Conservation (phyloP, 1,139 yeast species). For the Candida sojae region DNA sequence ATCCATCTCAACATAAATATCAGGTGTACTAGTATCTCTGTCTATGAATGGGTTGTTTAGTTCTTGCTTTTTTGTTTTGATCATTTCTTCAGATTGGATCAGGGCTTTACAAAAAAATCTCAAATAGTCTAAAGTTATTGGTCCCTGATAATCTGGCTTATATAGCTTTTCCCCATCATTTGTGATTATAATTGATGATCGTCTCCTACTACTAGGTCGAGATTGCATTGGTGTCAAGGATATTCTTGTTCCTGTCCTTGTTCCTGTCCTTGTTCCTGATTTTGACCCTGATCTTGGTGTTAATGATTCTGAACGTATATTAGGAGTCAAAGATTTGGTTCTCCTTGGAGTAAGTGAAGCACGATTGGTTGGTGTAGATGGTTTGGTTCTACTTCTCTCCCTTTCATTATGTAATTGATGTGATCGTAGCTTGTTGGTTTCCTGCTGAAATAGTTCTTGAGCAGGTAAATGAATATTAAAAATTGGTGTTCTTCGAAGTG, state of each 20-base stretch:
- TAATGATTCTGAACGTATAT: neutral
- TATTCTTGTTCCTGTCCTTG: neutral
- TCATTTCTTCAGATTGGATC: slow-evolving; percentile 7
- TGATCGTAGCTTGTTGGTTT: slow-evolving; percentile 3
- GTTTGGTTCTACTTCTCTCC: slow-evolving; percentile 3
- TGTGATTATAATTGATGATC: slow-evolving; percentile 18
- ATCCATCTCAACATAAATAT: neutral
- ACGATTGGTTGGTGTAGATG: slow-evolving; percentile 4
- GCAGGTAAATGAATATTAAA: slow-evolving; percentile 9
- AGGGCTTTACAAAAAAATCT: slow-evolving; percentile 37
- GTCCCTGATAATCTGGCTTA: slow-evolving; percentile 38
- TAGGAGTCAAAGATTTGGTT: neutral
- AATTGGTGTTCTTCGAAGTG: slow-evolving; percentile 1
- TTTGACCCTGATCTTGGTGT: neutral
- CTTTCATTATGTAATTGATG: neutral
- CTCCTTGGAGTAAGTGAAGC: neutral
- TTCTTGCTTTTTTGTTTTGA: slow-evolving; percentile 17
- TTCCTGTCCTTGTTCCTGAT: no score
- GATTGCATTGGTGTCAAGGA: slow-evolving; percentile 5
- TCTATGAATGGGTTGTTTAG: slow-evolving; percentile 1
- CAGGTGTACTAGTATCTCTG: neutral
- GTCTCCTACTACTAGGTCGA: slow-evolving; percentile 4
- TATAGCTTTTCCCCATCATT: slow-evolving; percentile 25
- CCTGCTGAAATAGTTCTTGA: slow-evolving; percentile 2
- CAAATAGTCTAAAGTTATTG: slow-evolving; percentile 41